Percentiles rank a stretch among this genome's conserved stretches.
Evolutionary conservation across 495 filamentous ascomycete genomes (phyloP).

Genomic region (Aspergillus incahuasiensis): DNA sequence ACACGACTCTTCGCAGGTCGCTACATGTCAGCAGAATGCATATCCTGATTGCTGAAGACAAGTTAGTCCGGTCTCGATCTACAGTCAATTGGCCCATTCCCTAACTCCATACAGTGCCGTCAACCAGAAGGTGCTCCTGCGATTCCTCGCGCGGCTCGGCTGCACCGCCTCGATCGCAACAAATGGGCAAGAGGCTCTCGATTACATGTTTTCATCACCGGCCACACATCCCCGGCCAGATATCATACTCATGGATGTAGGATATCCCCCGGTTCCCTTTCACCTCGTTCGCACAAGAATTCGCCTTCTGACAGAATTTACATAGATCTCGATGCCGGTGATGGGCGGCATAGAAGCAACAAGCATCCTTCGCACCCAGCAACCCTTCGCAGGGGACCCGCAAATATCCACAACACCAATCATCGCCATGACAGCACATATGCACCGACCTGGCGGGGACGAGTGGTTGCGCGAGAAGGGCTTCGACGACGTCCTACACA

Average conservation of each 20-base stretch:
- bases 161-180: not conserved
- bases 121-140: not conserved
- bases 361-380: not conserved
- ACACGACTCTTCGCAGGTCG: too few species aligned
- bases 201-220: not conserved
- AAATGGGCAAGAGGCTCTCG: not conserved
- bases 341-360: constrained; percentile 2
- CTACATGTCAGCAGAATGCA: not conserved
- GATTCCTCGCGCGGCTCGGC: not conserved
- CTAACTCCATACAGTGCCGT: not conserved
- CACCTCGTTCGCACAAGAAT: not conserved
- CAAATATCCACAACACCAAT: not conserved
- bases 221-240: not conserved
- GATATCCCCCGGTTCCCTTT: not conserved
- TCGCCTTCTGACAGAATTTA: not conserved
- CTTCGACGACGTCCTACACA: not conserved
- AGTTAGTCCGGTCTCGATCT: not conserved
- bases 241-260: constrained; percentile 3
- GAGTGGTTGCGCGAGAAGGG: not conserved
- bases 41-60: not conserved
- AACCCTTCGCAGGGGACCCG: not conserved
- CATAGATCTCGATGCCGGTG: not conserved
- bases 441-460: not conserved
- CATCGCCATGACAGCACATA: not conserved
- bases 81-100: not conserved